phyloP scores from a whole-genome alignment of 179 eudicot species.

The Sideroxylon spinosum region DNA sequence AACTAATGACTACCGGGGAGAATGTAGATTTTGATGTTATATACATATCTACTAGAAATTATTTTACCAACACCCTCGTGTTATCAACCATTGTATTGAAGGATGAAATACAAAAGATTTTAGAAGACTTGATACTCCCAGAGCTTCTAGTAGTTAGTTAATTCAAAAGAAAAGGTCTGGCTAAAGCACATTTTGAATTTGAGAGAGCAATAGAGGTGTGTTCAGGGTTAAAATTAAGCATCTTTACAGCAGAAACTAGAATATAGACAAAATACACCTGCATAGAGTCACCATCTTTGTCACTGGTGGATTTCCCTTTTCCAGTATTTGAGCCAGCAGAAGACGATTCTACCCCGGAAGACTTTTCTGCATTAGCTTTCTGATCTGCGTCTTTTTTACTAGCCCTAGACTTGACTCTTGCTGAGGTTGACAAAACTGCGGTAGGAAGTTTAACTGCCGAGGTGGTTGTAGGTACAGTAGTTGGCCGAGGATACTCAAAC shows the following conservation, averaged over 20 bases:
- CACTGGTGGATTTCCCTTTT: slow-evolving; percentile 57
- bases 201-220: not conserved
- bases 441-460: slow-evolving; percentile 88
- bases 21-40: no score
- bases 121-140: not conserved
- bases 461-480: slow-evolving; percentile 66
- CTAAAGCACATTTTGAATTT: not conserved
- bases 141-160: not conserved
- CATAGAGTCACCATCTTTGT: slow-evolving; percentile 82
- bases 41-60: no score
- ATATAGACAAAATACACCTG: slow-evolving; percentile 43
- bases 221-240: not conserved
- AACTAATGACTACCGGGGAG: no score
- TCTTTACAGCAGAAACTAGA: not conserved
- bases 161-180: not conserved
- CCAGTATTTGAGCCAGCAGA: slow-evolving; percentile 41
- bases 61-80: not conserved
- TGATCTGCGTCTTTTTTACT: slow-evolving; percentile 83
- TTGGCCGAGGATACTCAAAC: slow-evolving; percentile 93
- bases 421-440: slow-evolving; percentile 86
- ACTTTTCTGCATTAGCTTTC: slow-evolving; percentile 52
- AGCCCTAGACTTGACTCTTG: slow-evolving; percentile 77
- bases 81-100: not conserved
- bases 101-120: not conserved
- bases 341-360: slow-evolving; percentile 43